Percentiles rank a stretch among this genome's conserved stretches.
Evolutionary conservation across 768 basidiomycete genomes (phyloP).

Genomic region (Vishniacozyma victoriae): DNA sequence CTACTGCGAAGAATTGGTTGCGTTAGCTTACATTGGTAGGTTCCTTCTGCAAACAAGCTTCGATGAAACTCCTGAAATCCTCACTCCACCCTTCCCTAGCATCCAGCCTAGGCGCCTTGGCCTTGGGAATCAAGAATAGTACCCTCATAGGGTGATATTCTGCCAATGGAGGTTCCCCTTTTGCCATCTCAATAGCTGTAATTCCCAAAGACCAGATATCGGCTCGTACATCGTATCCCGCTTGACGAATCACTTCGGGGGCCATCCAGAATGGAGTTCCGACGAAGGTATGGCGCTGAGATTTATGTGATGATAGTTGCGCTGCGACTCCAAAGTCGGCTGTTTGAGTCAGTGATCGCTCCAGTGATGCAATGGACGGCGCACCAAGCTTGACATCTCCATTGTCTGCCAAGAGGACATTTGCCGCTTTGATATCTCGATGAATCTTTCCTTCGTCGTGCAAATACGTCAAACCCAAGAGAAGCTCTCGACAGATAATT

Average conservation of each 20-base stretch:
- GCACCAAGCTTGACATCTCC: constrained; percentile 82
- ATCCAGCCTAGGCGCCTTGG: constrained; percentile 84
- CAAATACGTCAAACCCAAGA: constrained; percentile 91
- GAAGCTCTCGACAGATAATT: constrained; percentile 84
- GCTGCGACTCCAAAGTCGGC: constrained; percentile 99
- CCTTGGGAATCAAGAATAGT: constrained; percentile 94
- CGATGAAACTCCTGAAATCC: constrained; percentile 89
- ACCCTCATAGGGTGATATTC: constrained; percentile 99
- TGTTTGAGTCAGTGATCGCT: constrained; percentile 10
- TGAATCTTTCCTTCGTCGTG: constrained; percentile 94
- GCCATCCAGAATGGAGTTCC: constrained; percentile 56
- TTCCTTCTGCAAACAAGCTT: constrained; percentile 87
- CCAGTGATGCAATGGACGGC: constrained; percentile 6
- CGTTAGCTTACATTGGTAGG: constrained; percentile 68
- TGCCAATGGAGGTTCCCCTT: constrained; percentile 89
- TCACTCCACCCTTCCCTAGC: constrained; percentile 62
- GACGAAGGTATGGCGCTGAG: constrained; percentile 92
- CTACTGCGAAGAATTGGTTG: not conserved
- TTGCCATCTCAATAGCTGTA: constrained; percentile 96
- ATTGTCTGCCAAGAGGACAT: constrained; percentile 78
- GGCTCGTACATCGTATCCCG: constrained; percentile 91
- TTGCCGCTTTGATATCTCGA: constrained; percentile 98
- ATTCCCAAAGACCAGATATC: constrained; percentile 99
- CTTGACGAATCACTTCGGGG: constrained; percentile 94
- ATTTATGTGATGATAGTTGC: constrained; percentile 72